These are phyloP conservation scores for Acrodontium crateriforme DNA, from an alignment of 2,329 filamentous ascomycete genomes.

Conservation along the genomic window DNA sequence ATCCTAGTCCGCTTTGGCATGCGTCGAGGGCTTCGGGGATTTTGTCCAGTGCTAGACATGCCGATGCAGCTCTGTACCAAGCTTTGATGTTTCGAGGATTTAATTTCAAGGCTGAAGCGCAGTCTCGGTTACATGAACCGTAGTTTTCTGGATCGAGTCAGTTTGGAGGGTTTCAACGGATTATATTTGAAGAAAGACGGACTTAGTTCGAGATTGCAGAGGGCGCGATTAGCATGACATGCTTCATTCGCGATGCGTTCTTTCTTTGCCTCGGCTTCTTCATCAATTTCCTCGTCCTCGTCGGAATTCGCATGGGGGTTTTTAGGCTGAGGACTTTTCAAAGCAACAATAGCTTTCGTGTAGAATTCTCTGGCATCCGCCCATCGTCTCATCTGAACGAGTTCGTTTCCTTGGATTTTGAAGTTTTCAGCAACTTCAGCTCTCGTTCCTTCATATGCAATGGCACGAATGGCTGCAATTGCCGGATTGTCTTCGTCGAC, in stretches of 20 bases:
- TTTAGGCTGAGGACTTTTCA: slow-evolving; percentile 47
- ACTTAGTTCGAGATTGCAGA: slow-evolving; percentile 77
- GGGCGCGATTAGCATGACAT: slow-evolving; percentile 73
- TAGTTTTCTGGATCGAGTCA: slow-evolving; percentile 52
- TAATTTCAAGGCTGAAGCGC: slow-evolving; percentile 61
- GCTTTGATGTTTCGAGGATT: slow-evolving; percentile 79
- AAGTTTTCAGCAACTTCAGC: slow-evolving; percentile 73
- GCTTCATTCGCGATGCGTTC: slow-evolving; percentile 57
- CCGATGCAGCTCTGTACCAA: slow-evolving; percentile 69
- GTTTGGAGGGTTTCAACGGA: slow-evolving; percentile 4
- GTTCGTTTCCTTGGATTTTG: slow-evolving; percentile 85
- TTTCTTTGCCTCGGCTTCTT: slow-evolving; percentile 45
- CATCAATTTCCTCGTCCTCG: slow-evolving; percentile 39
- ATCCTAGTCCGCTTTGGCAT: slow-evolving; percentile 54
- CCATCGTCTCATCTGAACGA: slow-evolving; percentile 59
- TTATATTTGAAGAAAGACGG: slow-evolving; percentile 13
- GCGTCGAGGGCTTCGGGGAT: slow-evolving; percentile 69
- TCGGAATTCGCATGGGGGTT: slow-evolving; percentile 30
- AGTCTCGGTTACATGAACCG: slow-evolving; percentile 73
- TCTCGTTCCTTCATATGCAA: slow-evolving; percentile 85
- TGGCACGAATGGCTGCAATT: slow-evolving; percentile 73
- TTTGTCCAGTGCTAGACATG: slow-evolving; percentile 66
- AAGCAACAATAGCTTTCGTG: slow-evolving; percentile 63
- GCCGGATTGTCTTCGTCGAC: slow-evolving; percentile 57
- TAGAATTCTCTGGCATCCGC: slow-evolving; percentile 85